A percentile compares a stretch with the other conserved stretches of the same genome.
These are phyloP conservation scores for Ceratocystis colombiana DNA, from an alignment of 2,329 filamentous ascomycete genomes.

Conservation along the genomic window DNA sequence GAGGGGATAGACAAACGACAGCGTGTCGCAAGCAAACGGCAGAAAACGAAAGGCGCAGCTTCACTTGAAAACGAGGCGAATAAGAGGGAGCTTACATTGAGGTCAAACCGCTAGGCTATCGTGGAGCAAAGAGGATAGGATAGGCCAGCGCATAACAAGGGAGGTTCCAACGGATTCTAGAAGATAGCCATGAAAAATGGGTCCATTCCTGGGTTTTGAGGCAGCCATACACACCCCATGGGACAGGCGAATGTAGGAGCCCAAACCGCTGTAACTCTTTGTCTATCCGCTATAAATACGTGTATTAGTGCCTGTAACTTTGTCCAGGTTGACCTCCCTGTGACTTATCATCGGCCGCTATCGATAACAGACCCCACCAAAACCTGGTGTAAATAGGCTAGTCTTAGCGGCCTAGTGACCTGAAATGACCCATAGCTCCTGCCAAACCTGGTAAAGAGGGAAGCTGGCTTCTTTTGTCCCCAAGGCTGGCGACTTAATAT, in stretches of 20 bases:
- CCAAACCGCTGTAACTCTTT: not conserved
- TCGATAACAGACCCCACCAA: not conserved
- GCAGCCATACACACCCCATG: not conserved
- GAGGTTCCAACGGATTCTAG: constrained; percentile 30
- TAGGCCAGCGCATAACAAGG: too few relatives aligned
- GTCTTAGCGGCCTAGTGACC: not conserved
- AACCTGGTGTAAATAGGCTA: not conserved
- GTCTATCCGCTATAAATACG: not conserved
- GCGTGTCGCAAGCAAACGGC: not conserved
- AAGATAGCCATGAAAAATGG: constrained; percentile 20
- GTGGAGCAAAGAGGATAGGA: not conserved
- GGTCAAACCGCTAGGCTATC: not conserved
- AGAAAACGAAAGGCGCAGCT: too few relatives aligned
- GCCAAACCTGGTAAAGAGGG: constrained; percentile 9
- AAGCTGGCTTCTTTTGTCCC: constrained; percentile 15
- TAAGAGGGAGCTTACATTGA: not conserved
- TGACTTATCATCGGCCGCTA: not conserved
- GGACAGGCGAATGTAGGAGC: not conserved
- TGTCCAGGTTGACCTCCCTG: not conserved
- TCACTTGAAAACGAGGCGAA: too few relatives aligned
- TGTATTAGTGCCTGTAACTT: too few relatives aligned
- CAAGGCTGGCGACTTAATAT: not conserved
- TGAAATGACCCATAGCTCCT: not conserved
- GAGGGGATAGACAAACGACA: not conserved
- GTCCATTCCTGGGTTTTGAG: not conserved